phyloP scores from a whole-genome alignment of 2,329 filamentous ascomycete species.

The Fusarium udum region DNA sequence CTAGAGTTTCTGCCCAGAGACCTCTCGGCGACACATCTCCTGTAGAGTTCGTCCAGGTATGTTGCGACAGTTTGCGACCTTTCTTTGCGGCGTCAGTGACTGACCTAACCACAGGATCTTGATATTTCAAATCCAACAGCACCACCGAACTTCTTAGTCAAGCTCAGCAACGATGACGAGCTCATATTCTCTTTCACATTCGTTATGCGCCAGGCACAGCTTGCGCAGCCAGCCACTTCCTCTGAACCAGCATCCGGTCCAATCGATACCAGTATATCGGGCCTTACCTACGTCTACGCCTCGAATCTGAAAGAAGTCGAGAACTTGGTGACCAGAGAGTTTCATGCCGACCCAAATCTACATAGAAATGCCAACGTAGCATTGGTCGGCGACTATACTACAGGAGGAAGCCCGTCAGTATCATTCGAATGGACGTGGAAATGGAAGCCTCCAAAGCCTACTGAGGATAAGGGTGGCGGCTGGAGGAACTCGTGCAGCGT shows the following conservation, averaged over 20 bases:
- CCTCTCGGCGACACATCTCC: constrained; percentile 77
- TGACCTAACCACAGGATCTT: constrained; percentile 70
- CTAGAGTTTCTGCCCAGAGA: constrained; percentile 76
- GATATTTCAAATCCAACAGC: constrained; percentile 63
- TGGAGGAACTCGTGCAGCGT: constrained; percentile 97
- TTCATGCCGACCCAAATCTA: constrained; percentile 95
- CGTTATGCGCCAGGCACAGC: constrained; percentile 69
- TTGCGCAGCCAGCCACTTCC: constrained; percentile 52
- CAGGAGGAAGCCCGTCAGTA: constrained; percentile 82
- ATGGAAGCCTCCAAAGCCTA: constrained; percentile 87
- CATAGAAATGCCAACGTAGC: constrained; percentile 98
- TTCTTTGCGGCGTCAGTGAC: constrained; percentile 27
- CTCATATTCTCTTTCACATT: constrained; percentile 94
- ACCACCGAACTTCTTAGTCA: constrained; percentile 81
- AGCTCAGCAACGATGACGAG: constrained; percentile 90
- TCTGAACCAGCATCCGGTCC: constrained; percentile 58
- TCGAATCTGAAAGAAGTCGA: constrained; percentile 88
- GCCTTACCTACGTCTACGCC: constrained; percentile 91
- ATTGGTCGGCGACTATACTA: constrained; percentile 90
- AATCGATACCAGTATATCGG: constrained; percentile 81
- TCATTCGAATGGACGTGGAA: constrained; percentile 97
- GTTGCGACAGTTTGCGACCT: constrained; percentile 43
- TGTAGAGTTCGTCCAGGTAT: constrained; percentile 92
- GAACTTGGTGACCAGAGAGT: constrained; percentile 92
- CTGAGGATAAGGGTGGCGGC: constrained; percentile 85